Base-by-base conservation (phyloP, 257 asterid species). In the Ajuga chamaepitys region DNA sequence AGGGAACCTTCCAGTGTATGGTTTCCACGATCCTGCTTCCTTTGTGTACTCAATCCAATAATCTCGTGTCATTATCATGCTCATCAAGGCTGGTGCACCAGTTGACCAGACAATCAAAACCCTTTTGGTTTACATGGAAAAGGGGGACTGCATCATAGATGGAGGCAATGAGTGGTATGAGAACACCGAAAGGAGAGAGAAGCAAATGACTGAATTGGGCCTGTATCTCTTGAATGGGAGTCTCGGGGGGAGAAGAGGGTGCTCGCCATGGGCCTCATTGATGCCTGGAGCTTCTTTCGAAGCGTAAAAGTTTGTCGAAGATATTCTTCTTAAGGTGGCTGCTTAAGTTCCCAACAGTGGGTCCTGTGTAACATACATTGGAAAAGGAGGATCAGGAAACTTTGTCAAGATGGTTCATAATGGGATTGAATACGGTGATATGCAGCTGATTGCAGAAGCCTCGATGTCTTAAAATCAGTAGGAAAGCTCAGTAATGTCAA, bases 81-180 rank as follows among this genome's bases (percentile, higher is more conserved):
- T 84, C 55, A 88, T 86, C 58, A 86, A 86, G 68, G 95, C 91
- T 11, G 95, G 95, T 48, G 70, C 83, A 21, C 95, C 91, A 0
- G 89, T 87, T 61, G 95, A 87, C 70, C 83, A 78, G 53, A 87
- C 91, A 58, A 84, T 87, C 62, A 75, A 75, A 68, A 77, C 87
- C 46, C 89, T 87, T 18, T 76, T 87, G 16, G 77, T 82, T 46
- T 75, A 73, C 80, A 75, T 87, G 87, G 95, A 87, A 50, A 82
- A 77, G 68, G 95, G 91, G 51, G 91, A 87, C 70, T 87, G 95
- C 77, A 82, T 87, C 68, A 72, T 82, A 26, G 91, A 86, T 7
- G 91, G 91, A 68, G 95, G 95, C 46, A 86, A 84, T 5, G 95
- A 86, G 64, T 86, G 95, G 95, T 84, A 86, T 20, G 95, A 84